Evolutionary conservation across 31 red algal species (phyloP), one percentile per base, ranked within the genome.

Genomic region (Asparagopsis taxiformis): DNA sequence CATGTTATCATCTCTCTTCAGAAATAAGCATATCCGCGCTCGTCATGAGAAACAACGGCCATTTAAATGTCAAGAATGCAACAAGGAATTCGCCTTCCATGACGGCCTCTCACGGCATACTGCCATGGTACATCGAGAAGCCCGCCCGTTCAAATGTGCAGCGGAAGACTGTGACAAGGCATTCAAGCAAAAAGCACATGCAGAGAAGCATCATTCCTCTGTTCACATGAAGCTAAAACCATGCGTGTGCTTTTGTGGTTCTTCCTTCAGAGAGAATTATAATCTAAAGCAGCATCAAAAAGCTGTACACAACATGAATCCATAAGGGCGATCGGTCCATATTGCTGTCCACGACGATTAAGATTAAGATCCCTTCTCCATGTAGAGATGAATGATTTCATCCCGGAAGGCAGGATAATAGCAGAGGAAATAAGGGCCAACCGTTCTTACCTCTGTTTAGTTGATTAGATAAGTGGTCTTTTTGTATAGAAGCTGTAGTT

Each of bases 151-250:
- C 61, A 41, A 37, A 38, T 89, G 85, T 59, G 24, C 48, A 6
- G 85, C 68, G 20, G 61, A 70, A 35, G 73, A 65, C 25, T 89
- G 85, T 55, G 85, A 69, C 74, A 89, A 79, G 52, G 60, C 85
- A 57, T 89, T 89, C 63, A 89, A 89, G 68, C 85, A 89, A 49
- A 79, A 80, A 51, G 75, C 75, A 30, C 82, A 94, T 63, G 75
- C 63, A 21, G 65, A 86, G 31, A 94, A 94, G 76, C 91, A 94
- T 63, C 32, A 74, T 31, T 61, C 69, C 16, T 75, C 75, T 21
- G 91, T 94, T 28, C 91, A 94, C 67, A 73, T 69, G 63, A 94
- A 94, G 64, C 59, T 88, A 20, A 94, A 88, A 46, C 91, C 91
- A 17, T 87, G 78, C 73, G 68, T 76, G 25, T 94, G 91, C 75